A percentile compares a stretch with the other conserved stretches of the same genome.
phyloP scores from a whole-genome alignment of 2,329 filamentous ascomycete genomes.

The Calonectria multiphialidica region DNA sequence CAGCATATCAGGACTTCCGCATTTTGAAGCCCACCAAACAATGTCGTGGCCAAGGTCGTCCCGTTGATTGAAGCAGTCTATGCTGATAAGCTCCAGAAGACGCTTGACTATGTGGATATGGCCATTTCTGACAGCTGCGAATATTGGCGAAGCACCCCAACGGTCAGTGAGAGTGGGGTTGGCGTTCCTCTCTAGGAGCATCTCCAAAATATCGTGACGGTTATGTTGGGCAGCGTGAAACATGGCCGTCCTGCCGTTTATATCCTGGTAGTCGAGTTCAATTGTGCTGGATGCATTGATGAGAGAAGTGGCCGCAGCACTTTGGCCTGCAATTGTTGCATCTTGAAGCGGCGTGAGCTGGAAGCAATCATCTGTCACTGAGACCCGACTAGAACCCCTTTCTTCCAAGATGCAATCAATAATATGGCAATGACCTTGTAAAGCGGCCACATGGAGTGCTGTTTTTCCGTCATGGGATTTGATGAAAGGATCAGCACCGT shows the following conservation, averaged over 20 bases:
- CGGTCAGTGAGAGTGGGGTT: not conserved
- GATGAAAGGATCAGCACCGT: not conserved
- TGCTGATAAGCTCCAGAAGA: not conserved
- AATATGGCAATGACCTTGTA: not conserved
- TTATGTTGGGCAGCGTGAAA: not conserved
- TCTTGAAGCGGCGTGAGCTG: not conserved
- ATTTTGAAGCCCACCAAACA: not conserved
- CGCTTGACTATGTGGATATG: not conserved
- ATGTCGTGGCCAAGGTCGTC: not conserved
- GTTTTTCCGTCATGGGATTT: not conserved
- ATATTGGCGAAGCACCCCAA: not conserved
- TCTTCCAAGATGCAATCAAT: not conserved
- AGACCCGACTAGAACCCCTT: not conserved
- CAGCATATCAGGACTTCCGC: not conserved
- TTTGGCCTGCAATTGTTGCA: not conserved
- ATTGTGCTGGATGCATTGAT: not conserved
- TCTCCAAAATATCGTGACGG: not conserved
- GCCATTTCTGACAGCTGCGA: not conserved
- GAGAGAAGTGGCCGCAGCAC: fast-evolving
- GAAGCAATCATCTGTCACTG: not conserved
- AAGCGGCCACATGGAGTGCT: not conserved
- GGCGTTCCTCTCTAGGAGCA: not conserved
- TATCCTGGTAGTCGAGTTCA: not conserved
- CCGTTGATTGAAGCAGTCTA: not conserved
- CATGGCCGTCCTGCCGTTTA: not conserved